Percentiles rank a stretch among this genome's conserved stretches.
Evolutionary conservation across 1,139 yeast species (phyloP).

Genomic region (Kodamaea fungicola): DNA sequence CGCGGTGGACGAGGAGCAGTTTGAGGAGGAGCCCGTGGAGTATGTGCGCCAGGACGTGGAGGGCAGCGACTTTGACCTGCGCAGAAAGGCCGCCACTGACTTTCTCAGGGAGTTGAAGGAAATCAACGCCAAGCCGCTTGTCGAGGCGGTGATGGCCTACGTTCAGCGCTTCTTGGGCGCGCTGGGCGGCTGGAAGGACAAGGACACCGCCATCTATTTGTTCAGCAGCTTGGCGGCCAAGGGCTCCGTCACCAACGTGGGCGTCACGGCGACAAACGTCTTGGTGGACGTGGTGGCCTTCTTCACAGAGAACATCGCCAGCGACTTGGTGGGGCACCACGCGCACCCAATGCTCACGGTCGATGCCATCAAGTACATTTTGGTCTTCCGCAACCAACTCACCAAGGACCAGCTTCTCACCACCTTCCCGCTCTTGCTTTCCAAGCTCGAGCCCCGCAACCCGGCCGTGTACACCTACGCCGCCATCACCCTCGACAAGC

Average conservation of each 20-base stretch:
- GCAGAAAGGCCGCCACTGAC: constrained; percentile 89
- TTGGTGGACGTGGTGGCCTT: constrained; percentile 84
- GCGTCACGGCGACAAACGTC: constrained; percentile 84
- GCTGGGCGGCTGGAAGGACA: constrained; percentile 64
- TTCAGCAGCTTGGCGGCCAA: constrained; percentile 90
- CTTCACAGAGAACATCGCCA: constrained; percentile 76
- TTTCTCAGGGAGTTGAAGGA: constrained; percentile 84
- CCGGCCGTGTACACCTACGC: constrained; percentile 91
- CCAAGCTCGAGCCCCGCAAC: constrained; percentile 56
- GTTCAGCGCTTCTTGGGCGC: constrained; percentile 62
- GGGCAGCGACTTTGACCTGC: constrained; percentile 90
- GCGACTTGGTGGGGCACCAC: constrained; percentile 57
- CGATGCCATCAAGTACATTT: constrained; percentile 89
- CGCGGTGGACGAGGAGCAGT: constrained; percentile 83
- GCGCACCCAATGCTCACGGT: constrained; percentile 75
- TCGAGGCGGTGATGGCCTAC: constrained; percentile 73
- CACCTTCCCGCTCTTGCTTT: constrained; percentile 76
- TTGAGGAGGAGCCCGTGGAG: constrained; percentile 96
- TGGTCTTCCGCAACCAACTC: constrained; percentile 87
- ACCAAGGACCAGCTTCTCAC: constrained; percentile 79
- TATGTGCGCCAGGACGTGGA: constrained; percentile 89
- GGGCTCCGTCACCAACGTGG: constrained; percentile 79
- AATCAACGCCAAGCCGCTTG: constrained; percentile 69
- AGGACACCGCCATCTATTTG: constrained; percentile 82
- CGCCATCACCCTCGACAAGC: constrained; percentile 87